Evolutionary conservation across 352 stramenopile genomes (phyloP), one percentile per base, ranked within the genome.

Genomic region (Phytophthora hybrid): DNA sequence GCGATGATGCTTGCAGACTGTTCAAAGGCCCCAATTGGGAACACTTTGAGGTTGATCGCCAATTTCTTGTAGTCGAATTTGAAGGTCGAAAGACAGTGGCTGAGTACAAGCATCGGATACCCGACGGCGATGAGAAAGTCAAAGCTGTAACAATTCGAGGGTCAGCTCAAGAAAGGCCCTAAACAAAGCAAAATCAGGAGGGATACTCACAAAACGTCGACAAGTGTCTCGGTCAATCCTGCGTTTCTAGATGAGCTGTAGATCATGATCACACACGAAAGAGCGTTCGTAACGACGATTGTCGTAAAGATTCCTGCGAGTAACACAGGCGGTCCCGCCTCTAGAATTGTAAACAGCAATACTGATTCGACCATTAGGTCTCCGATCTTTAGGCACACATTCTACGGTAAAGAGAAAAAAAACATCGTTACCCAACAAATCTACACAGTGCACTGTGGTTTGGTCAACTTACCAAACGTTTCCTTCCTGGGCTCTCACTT

Each of bases 111-210:
- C 7, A 77, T 63, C 1, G 68, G 65, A 46, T 68, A 80, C 3
- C 58, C 49, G 2, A 80, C 56, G 0, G 73, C 73, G 19, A 76
- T 59, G 19, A 72, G 16, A 31, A 80, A 46, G 23, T 80, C 69
- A 70, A 80, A 80, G 13, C 69, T 67, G 19, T 29, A 53, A 5
- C 18, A 29, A 46, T 18, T 21, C 41, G 18, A 51, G 11, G 18
- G 18, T 6, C 6, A 19, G 41, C 8, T 51, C 18, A 51, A 9
- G 26, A 5, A 31, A 31, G 26, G 26, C 14, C 18, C 21, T 19
- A 21, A 7, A 19, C 18, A 51, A 18, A 53, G 46, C 46, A 53
- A 53, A 11, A 53, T 4, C 46, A 2, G 4, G 6, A 52, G 19
- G 6, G 5, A n/a, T 53, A 53, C 46, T 26, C 19, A 53, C 46